A percentile compares a stretch with the other conserved stretches of the same genome.
Evolutionary conservation across 768 basidiomycete species (phyloP).

Genomic region (Psilocybe cyanescens): DNA sequence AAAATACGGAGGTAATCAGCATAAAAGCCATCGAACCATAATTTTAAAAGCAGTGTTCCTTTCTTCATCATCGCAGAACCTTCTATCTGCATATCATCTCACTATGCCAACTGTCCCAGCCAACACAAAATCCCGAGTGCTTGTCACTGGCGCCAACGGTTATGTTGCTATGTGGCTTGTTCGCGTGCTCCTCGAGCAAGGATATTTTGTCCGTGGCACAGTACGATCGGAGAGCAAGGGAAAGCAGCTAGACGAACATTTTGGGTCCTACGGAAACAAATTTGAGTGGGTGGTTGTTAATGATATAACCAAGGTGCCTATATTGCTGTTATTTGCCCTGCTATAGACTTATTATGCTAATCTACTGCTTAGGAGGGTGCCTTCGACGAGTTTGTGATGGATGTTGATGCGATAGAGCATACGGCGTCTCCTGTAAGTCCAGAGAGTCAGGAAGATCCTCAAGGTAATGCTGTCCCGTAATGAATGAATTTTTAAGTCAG

Average conservation of each 20-base stretch:
- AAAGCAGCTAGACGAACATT: conserved; percentile 53
- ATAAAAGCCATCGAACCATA: too few species aligned
- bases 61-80: too few species aligned
- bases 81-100: too few species aligned
- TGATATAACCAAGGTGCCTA: conserved; percentile 55
- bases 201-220: conserved; percentile 67
- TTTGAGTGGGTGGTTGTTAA: conserved; percentile 72
- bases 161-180: conserved; percentile 66
- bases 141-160: conserved; percentile 65
- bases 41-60: too few species aligned
- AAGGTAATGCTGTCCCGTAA: conserved; percentile 20
- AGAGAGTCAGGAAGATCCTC: conserved; percentile 43
- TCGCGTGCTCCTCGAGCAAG: conserved; percentile 57
- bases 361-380: conserved; percentile 52
- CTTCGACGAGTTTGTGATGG: conserved; percentile 80
- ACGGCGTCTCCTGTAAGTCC: conserved; percentile 62
- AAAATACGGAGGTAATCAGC: too few species aligned
- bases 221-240: conserved; percentile 68
- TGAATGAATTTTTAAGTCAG: too few species aligned
- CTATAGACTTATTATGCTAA: conserved; percentile 20
- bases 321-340: too few species aligned
- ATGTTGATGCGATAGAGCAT: conserved; percentile 73
- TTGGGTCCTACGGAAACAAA: conserved; percentile 56
- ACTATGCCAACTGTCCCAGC: too few species aligned
- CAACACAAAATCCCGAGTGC: conserved; percentile 26